Base-by-base conservation (phyloP, 2,329 filamentous ascomycete species). In the Aspergillus calidoustus region DNA sequence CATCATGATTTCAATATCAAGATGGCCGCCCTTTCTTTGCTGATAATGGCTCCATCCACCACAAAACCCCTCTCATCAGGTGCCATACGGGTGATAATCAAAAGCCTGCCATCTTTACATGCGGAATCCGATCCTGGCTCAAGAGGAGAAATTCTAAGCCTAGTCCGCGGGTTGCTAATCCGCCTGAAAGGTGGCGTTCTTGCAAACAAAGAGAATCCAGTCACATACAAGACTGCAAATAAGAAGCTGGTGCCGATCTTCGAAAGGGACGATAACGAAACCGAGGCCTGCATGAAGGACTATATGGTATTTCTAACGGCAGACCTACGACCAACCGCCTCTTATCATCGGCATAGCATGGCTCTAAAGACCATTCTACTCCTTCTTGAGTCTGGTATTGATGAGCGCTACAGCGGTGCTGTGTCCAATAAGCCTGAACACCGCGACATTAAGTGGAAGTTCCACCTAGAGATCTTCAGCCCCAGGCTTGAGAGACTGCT, bases 271-370 rank as follows among this genome's bases (percentile, higher is more conserved):
- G 90, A 89, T 69, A 76, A 85, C 38, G 75, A 79, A 58, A 74
- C 73, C 7, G 68, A 64, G 46, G 51, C 56, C 0, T 97, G 96
- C 69, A 68, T 96, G n/a, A 72, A 75, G 1, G 93, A 91, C 87
- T 96, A 94, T 71, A 69, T 91, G 1, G 71, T 79, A 1, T 95
- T 96, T 67, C 76, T 97, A 6, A 83, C 87, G 57, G 80, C 81
- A 43, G 93, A 98, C 69, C 80, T 99, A 23, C 85, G 87, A 3
- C 89, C 93, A 2, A 93, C 90, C 1, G 88, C 91, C 17, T 95
- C 93, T 11, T 99, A 98, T 72, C 93, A 96, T 73, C 87, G 93
- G 7, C 94, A 97, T 68, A 91, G 93, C 51, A 91, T 91, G 2
- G 88, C 92, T 2, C 76, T 98, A 5, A 92, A 89, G 70, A 87